A percentile compares a stretch with the other conserved stretches of the same genome.
These are phyloP conservation scores for Gentiana dahurica DNA, from an alignment of 257 asterid genomes.

Conservation along the genomic window DNA sequence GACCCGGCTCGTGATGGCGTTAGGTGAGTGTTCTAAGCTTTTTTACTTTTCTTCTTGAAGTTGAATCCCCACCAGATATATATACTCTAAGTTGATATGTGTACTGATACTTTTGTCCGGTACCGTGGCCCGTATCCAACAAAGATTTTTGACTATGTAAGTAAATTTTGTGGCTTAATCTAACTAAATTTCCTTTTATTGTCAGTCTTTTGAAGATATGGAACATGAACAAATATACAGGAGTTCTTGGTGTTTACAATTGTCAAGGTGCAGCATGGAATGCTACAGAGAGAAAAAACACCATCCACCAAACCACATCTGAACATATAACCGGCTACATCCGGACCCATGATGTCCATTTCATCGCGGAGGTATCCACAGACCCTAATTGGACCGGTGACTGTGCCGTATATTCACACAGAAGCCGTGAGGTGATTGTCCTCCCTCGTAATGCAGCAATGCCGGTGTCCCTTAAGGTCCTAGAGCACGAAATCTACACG, in stretches of 20 bases:
- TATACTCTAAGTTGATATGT: too few relatives aligned
- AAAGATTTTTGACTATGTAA: too few relatives aligned
- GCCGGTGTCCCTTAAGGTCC: slow-evolving; percentile 70
- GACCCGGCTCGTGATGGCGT: slow-evolving; percentile 94
- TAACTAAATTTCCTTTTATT: slow-evolving; percentile 8
- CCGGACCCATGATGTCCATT: slow-evolving; percentile 64
- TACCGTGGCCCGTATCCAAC: too few relatives aligned
- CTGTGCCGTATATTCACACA: slow-evolving; percentile 46
- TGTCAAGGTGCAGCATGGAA: slow-evolving; percentile 96
- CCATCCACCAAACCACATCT: slow-evolving; percentile 51
- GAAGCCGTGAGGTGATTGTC: slow-evolving; percentile 20
- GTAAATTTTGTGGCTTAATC: not conserved
- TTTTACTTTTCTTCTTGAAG: too few relatives aligned
- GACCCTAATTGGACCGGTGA: slow-evolving; percentile 63
- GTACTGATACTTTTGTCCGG: too few relatives aligned
- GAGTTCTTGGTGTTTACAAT: slow-evolving; percentile 78
- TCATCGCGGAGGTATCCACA: slow-evolving; percentile 37
- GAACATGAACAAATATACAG: slow-evolving; percentile 81
- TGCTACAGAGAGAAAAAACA: slow-evolving; percentile 55
- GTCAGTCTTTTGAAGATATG: slow-evolving; percentile 76
- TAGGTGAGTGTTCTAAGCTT: slow-evolving; percentile 32
- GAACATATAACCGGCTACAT: slow-evolving; percentile 55
- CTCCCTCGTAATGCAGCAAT: slow-evolving; percentile 44
- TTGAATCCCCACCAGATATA: too few relatives aligned
- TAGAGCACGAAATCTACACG: slow-evolving; percentile 70